A percentile compares a stretch with the other conserved stretches of the same genome.
Conservation (phyloP, 1,284 basidiomycete genomes). For the Tilletia horrida region DNA sequence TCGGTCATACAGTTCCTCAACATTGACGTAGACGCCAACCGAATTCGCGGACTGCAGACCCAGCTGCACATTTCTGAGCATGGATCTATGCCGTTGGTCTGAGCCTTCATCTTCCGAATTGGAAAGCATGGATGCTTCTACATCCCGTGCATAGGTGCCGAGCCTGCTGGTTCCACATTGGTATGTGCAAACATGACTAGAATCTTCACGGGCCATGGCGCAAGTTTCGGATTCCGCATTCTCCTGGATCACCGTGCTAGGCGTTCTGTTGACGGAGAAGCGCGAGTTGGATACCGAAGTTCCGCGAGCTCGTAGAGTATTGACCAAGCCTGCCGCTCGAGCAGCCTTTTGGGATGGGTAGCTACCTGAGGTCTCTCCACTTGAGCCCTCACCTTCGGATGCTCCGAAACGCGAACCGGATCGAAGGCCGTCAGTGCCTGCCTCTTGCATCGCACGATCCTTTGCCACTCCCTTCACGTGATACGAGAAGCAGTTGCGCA, state of each 20-base stretch:
- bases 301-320: background rate
- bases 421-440: background rate
- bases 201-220: background rate
- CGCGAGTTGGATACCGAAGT: background rate
- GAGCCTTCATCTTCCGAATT: background rate
- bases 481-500: slow-evolving; percentile 50
- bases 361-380: background rate
- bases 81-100: slow-evolving; percentile 24
- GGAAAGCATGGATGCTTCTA: background rate
- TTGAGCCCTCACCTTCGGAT: background rate
- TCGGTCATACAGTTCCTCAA: slow-evolving; percentile 49
- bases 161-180: slow-evolving; percentile 29
- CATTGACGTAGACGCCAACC: slow-evolving; percentile 43
- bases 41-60: slow-evolving; percentile 40
- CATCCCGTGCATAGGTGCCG: slow-evolving; percentile 31
- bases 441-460: slow-evolving; percentile 24
- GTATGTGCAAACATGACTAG: background rate
- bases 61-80: slow-evolving; percentile 32
- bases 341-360: background rate
- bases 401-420: background rate
- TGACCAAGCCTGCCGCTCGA: background rate
- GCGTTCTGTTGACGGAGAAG: background rate
- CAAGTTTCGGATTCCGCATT: background rate
- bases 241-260: background rate
- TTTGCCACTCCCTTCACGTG: slow-evolving; percentile 51